These are phyloP conservation scores for Lipomyces orientalis DNA, from an alignment of 805 yeast genomes.

Conservation along the genomic window DNA sequence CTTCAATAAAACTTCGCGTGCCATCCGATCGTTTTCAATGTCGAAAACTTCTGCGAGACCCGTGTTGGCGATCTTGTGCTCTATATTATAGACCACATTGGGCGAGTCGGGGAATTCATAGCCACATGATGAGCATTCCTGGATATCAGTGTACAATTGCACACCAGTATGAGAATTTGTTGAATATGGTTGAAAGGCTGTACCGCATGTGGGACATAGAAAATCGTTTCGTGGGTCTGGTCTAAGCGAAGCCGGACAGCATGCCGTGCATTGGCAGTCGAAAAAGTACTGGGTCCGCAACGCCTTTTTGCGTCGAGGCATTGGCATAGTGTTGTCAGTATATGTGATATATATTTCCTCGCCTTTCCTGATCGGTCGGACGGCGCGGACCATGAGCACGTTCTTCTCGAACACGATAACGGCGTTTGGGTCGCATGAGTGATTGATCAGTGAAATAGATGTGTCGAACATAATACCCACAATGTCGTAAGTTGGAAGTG, in stretches of 20 bases:
- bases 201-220: slow-evolving; percentile 20
- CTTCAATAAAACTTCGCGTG: neutral
- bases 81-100: slow-evolving; percentile 2
- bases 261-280: slow-evolving; percentile 19
- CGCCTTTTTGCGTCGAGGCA: slow-evolving; percentile 6
- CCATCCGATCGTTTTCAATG: neutral
- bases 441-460: slow-evolving; percentile 30
- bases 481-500: slow-evolving; percentile 14
- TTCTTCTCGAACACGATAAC: slow-evolving; percentile 17
- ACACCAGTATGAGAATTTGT: neutral
- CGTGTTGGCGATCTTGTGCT: neutral
- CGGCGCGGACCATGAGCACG: slow-evolving; percentile 10
- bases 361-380: slow-evolving; percentile 15
- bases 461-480: slow-evolving; percentile 31
- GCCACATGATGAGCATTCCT: slow-evolving; percentile 17
- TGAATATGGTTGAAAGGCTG: slow-evolving; percentile 15
- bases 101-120: slow-evolving; percentile 12
- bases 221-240: slow-evolving; percentile 14
- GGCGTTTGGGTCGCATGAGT: slow-evolving; percentile 36
- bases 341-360: slow-evolving; percentile 34
- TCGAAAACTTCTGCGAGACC: neutral
- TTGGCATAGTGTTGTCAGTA: slow-evolving; percentile 26
- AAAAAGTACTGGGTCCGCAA: slow-evolving; percentile 25
- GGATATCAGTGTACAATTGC: slow-evolving; percentile 5
- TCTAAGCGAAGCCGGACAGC: slow-evolving; percentile 7